Evolutionary conservation across 441 rosid genomes (phyloP), one percentile per base, ranked within the genome.

Genomic region (Corymbia citriodora): DNA sequence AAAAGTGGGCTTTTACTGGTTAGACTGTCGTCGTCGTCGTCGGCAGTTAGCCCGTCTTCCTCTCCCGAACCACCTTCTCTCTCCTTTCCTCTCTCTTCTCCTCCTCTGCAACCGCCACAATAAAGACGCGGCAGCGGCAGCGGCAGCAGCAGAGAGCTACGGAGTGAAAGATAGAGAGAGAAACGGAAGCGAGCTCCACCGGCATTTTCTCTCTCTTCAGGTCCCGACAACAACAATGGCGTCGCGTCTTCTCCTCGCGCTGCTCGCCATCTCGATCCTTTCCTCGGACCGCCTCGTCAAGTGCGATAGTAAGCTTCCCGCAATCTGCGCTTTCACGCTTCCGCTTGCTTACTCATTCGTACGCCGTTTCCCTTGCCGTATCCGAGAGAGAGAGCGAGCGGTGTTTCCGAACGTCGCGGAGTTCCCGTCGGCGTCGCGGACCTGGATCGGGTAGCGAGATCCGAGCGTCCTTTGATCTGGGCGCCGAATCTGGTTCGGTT

Each of bases 191-290:
- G n/a, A 45, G 52, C 85, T 79, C 85, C 85, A 79, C n/a, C 49
- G 49, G 52, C 85, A 45, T 45, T 79, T 45, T 79, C 85, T 79
- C 85, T 70, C 45, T 79, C n/a, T 7, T 79, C 85, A 23, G 85
- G 85, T 79, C n/a, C 85, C 72, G 49, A 9, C 45, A 0, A 7
- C 72, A 29, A 45, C 53, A 45, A 79, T 79, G 85, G 31, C 85
- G 85, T 2, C 79, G 79, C 72, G 18, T 16, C 91, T 93, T 88
- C 88, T 93, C 63, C 83, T 92, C 50, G 81, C 90, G 13, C 86
- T 93, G 91, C 88, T 93, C 29, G 87, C 93, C 53, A 23, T 90
- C 55, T 91, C 90, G 89, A 19, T 93, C 87, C 89, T 96, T 90
- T 63, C 90, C 88, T 40, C 93, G 90, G 82, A 50, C 89, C 93